Evolutionary conservation across 768 basidiomycete genomes (phyloP).

Genomic region (Russula sp.): DNA sequence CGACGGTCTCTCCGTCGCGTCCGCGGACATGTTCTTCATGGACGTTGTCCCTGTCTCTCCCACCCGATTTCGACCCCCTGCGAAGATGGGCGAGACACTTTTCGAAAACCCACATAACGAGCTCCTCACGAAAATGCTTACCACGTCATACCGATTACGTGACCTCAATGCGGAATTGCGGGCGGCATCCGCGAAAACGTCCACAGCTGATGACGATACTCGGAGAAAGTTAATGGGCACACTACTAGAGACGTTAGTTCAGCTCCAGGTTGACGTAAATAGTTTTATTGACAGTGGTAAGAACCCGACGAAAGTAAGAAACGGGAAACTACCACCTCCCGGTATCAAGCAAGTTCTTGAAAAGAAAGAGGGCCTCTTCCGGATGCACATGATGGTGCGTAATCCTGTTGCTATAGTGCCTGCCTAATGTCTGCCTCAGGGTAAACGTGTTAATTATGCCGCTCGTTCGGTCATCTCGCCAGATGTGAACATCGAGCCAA

Average conservation of each 20-base stretch:
- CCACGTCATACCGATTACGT: slow-evolving; percentile 71
- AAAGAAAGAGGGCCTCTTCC: slow-evolving; percentile 97
- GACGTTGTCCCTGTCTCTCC: slow-evolving; percentile 88
- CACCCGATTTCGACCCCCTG: slow-evolving; percentile 91
- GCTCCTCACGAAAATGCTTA: slow-evolving; percentile 71
- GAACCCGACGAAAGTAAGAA: slow-evolving; percentile 77
- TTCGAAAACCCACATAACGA: slow-evolving; percentile 98
- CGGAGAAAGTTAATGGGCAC: slow-evolving; percentile 53
- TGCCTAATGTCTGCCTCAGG: slow-evolving; percentile 40
- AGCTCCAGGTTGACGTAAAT: slow-evolving; percentile 92
- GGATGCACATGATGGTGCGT: slow-evolving; percentile 97
- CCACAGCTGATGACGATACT: slow-evolving; percentile 39
- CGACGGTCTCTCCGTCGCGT: slow-evolving; percentile 56
- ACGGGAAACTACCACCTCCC: slow-evolving; percentile 84
- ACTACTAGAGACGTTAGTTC: slow-evolving; percentile 75
- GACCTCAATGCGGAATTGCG: slow-evolving; percentile 65
- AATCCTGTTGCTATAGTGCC: slow-evolving; percentile 10
- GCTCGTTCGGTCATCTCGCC: slow-evolving; percentile 99
- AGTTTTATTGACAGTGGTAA: slow-evolving; percentile 96
- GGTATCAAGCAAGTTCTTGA: slow-evolving; percentile 96
- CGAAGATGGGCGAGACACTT: slow-evolving; percentile 82
- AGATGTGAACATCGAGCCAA: slow-evolving; percentile 98
- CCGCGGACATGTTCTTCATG: slow-evolving; percentile 96
- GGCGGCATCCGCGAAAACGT: slow-evolving; percentile 53
- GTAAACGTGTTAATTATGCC: slow-evolving; percentile 98